Percentiles rank a stretch among this genome's conserved stretches.
phyloP scores from a whole-genome alignment of 2,329 filamentous ascomycete species.

The Pestalotiopsis sp. region DNA sequence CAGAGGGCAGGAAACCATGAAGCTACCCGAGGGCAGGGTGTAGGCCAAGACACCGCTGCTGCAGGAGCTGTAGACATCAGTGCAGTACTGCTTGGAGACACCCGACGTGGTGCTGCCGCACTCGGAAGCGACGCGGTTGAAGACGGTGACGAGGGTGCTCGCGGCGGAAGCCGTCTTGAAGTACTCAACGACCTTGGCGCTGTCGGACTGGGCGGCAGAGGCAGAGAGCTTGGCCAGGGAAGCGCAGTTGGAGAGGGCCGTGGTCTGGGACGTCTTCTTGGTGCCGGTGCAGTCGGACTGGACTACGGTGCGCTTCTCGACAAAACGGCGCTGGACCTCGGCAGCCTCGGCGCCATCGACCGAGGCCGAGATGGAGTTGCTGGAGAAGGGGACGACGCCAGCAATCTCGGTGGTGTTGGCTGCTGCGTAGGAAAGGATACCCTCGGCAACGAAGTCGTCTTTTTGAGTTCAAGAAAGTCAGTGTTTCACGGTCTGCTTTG shows the following conservation, averaged over 20 bases:
- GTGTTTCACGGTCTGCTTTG: neutral
- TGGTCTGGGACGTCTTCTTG: slow-evolving; percentile 43
- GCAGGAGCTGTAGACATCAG: slow-evolving; percentile 30
- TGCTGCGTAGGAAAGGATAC: slow-evolving; percentile 57
- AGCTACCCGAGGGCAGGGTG: slow-evolving; percentile 54
- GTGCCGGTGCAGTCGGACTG: slow-evolving; percentile 56
- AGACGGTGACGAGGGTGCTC: slow-evolving; percentile 52
- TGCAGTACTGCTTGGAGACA: slow-evolving; percentile 19
- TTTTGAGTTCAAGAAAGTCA: neutral
- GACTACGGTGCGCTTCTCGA: slow-evolving; percentile 52
- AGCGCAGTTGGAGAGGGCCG: slow-evolving; percentile 56
- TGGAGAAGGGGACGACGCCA: slow-evolving; percentile 57
- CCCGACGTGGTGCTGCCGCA: slow-evolving; percentile 51
- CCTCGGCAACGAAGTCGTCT: slow-evolving; percentile 55
- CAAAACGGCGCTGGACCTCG: slow-evolving; percentile 47
- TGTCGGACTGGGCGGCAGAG: slow-evolving; percentile 50
- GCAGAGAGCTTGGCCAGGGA: slow-evolving; percentile 55
- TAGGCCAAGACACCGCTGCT: slow-evolving; percentile 57
- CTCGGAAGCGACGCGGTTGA: slow-evolving; percentile 51
- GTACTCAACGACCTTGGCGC: slow-evolving; percentile 58
- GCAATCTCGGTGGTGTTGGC: slow-evolving; percentile 53
- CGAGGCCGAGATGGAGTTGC: slow-evolving; percentile 58
- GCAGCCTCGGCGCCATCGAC: slow-evolving; percentile 59
- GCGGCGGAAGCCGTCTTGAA: slow-evolving; percentile 57
- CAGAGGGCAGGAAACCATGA: slow-evolving; percentile 63